Conservation (phyloP, 176 grass and related monocot genomes). For the Poa annua region DNA sequence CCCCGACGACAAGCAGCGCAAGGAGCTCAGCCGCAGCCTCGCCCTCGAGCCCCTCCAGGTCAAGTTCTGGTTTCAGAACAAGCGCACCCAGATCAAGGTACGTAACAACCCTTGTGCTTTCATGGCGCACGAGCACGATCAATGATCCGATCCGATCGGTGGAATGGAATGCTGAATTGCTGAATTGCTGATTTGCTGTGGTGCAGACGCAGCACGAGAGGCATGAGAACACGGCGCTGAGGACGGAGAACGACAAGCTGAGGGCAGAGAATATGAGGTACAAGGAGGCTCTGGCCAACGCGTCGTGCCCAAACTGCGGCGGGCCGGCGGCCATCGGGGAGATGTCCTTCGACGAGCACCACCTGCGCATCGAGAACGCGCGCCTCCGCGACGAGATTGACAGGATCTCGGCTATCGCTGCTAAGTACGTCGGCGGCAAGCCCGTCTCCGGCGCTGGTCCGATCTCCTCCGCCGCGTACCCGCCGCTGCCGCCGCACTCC, state of each 20-base stretch:
- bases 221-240: constrained; percentile 72
- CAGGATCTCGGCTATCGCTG: constrained; percentile 82
- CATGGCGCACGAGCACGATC: neutral
- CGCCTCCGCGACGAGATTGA: constrained; percentile 85
- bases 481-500: constrained; percentile 16
- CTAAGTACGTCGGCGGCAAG: constrained; percentile 81
- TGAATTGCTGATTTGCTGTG: neutral
- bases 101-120: neutral
- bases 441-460: neutral
- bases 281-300: constrained; percentile 74
- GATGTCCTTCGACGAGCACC: constrained; percentile 96
- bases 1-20: constrained; percentile 95
- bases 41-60: constrained; percentile 85
- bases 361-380: constrained; percentile 78
- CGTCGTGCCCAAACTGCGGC: constrained; percentile 85
- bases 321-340: constrained; percentile 74
- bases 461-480: constrained; percentile 33
- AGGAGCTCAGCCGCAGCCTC: constrained; percentile 79
- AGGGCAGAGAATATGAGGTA: constrained; percentile 77
- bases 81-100: constrained; percentile 97
- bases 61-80: constrained; percentile 99
- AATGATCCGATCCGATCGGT: neutral
- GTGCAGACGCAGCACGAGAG: constrained; percentile 83
- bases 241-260: constrained; percentile 77
- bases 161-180: too few species aligned